Percentiles rank a stretch among this genome's conserved stretches.
phyloP scores from a whole-genome alignment of 2,329 filamentous ascomycete genomes.

The Magnaporthiopsis incrustans region DNA sequence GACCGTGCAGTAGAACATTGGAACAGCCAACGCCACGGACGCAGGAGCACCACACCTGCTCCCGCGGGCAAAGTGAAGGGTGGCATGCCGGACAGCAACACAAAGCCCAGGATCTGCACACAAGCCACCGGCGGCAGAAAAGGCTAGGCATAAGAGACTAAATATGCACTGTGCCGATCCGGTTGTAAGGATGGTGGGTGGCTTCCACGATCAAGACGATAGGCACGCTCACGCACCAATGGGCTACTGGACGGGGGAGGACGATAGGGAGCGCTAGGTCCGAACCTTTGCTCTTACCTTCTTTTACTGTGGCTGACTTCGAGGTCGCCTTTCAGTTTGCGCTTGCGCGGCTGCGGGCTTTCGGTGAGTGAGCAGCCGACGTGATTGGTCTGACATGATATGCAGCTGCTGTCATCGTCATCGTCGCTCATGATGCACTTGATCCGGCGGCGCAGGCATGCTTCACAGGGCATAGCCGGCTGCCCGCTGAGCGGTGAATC shows the following conservation, averaged over 20 bases:
- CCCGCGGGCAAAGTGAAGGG: background rate
- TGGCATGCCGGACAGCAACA: background rate
- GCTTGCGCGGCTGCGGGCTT: conserved; percentile 70
- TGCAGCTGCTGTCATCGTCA: conserved; percentile 55
- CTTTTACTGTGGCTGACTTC: conserved; percentile 57
- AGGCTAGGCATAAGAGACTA: background rate
- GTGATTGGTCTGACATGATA: conserved; percentile 69
- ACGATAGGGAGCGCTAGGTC: conserved; percentile 4
- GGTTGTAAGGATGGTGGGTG: background rate
- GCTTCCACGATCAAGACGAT: background rate
- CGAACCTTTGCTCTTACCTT: conserved; percentile 40
- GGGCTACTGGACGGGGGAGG: background rate
- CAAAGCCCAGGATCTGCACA: background rate
- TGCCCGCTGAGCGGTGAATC: conserved; percentile 33
- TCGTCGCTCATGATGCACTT: conserved; percentile 71
- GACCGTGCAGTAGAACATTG: background rate
- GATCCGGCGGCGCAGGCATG: conserved; percentile 64
- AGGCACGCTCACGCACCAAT: background rate
- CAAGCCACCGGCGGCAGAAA: background rate
- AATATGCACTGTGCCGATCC: background rate
- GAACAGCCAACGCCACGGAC: background rate
- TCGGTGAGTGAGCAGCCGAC: conserved; percentile 72
- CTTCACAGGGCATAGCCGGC: conserved; percentile 55
- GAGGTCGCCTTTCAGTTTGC: conserved; percentile 64
- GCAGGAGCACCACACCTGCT: background rate